These are phyloP conservation scores for Coleophoma eucalyptorum DNA, from an alignment of 2,329 filamentous ascomycete genomes.

Conservation along the genomic window DNA sequence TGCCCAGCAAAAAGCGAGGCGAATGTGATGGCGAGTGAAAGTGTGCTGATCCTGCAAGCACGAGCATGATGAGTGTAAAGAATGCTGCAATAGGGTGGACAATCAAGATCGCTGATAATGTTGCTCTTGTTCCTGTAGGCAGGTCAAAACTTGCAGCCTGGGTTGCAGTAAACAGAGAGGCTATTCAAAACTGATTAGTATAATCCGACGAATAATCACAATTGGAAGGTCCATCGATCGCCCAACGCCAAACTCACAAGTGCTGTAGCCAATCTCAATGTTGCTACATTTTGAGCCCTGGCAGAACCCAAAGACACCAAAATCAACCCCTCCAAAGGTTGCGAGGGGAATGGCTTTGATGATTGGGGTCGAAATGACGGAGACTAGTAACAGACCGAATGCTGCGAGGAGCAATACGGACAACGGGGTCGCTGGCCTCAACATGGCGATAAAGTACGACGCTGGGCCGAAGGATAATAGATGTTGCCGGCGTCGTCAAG, in stretches of 20 bases:
- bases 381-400: slow-evolving; percentile 80
- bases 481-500: slow-evolving; percentile 38
- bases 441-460: slow-evolving; percentile 35
- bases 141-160: slow-evolving; percentile 48
- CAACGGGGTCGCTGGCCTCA: slow-evolving; percentile 90
- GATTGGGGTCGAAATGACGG: slow-evolving; percentile 87
- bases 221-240: slow-evolving; percentile 4
- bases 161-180: slow-evolving; percentile 15
- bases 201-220: no score
- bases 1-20: slow-evolving; percentile 75
- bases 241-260: slow-evolving; percentile 22
- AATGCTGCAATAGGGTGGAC: slow-evolving; percentile 89
- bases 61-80: slow-evolving; percentile 79
- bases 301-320: slow-evolving; percentile 93
- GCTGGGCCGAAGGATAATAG: slow-evolving; percentile 13
- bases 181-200: slow-evolving; percentile 10
- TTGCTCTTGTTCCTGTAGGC: slow-evolving; percentile 46
- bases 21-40: slow-evolving; percentile 88
- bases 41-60: slow-evolving; percentile 76
- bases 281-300: slow-evolving; percentile 60
- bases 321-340: slow-evolving; percentile 70
- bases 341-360: slow-evolving; percentile 82
- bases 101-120: slow-evolving; percentile 84
- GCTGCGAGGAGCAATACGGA: slow-evolving; percentile 80
- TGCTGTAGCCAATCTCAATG: slow-evolving; percentile 81